These are phyloP conservation scores for Albifimbria verrucaria DNA, from an alignment of 2,329 filamentous ascomycete genomes.

Conservation along the genomic window DNA sequence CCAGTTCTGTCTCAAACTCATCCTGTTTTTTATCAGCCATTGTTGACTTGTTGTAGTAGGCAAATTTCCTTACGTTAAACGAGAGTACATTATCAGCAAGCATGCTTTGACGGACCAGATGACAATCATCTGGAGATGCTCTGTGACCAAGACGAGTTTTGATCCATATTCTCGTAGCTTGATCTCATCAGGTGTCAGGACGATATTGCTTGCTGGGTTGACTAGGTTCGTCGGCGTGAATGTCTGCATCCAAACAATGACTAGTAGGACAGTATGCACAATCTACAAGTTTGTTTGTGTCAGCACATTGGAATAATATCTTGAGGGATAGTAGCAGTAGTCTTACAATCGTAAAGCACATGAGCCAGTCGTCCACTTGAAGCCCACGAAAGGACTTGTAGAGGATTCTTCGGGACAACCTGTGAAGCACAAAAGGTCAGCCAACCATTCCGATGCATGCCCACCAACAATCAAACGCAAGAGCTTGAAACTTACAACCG, in stretches of 20 bases:
- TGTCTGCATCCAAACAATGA: conserved; percentile 17
- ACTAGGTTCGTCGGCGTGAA: conserved; percentile 55
- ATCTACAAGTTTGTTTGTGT: conserved; percentile 4
- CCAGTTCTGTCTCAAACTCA: conserved; percentile 39
- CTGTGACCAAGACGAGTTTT: conserved; percentile 59
- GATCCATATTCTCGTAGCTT: conserved; percentile 46
- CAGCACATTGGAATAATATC: too few relatives aligned
- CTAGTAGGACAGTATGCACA: conserved; percentile 16
- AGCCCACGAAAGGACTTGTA: conserved; percentile 43
- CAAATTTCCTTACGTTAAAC: conserved; percentile 38
- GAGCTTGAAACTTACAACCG: conserved; percentile 32
- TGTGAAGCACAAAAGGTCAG: conserved; percentile 10
- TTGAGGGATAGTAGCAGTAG: neutral
- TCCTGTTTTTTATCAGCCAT: too few relatives aligned
- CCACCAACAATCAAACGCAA: too few relatives aligned
- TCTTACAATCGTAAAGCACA: conserved; percentile 47
- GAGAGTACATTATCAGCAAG: conserved; percentile 50
- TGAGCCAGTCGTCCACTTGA: conserved; percentile 52
- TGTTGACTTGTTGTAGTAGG: neutral
- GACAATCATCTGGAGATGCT: conserved; percentile 57
- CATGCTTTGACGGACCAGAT: conserved; percentile 53
- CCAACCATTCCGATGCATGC: too few relatives aligned
- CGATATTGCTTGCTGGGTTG: conserved; percentile 38
- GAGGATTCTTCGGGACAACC: conserved; percentile 32
- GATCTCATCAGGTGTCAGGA: conserved; percentile 42